Base-by-base conservation (phyloP, 768 basidiomycete genomes). In the Lactifluus piperatus region DNA sequence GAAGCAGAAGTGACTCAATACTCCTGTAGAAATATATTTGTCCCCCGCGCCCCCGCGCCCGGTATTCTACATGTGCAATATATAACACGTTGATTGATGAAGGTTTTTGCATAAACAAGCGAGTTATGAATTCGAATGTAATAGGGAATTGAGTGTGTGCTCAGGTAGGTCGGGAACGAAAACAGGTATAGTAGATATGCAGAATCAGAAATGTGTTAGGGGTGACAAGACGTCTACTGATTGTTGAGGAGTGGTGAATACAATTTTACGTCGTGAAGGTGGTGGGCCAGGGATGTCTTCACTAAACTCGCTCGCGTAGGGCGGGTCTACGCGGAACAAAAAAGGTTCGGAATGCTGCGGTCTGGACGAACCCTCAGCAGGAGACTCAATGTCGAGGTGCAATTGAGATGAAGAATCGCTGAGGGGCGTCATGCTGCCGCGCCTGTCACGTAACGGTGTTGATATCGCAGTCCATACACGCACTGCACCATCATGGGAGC, bases 401-500 rank as follows among this genome's bases (percentile, higher is more conserved):
- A 53, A 43, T 18, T 55, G 54, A n/a, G 61, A 62, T 24, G 57
- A 54, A 18, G 45, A 54, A 10, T 62, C 45, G 14, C 57, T 57
- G 24, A 44, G 48, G 22, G 62, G 64, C 16, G 64, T 63, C 34
- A 60, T n/a, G 24, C 60, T 59, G 22, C 62, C 62, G 10, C 57
- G 54, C 24, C 48, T 57, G 18, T 41, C 37, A 16, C 37, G 54
- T 16, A 14, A 7, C 24, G 32, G 54, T n/a, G 71, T 47, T 14
- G 37, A 26, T 27, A 36, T 47, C n/a, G 79, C 75, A 14, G 84
- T 85, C 84, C 89, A 91, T 48, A 91, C 80, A 29, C 84, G 77
- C 45, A 91, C 80, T 1, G 77, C 81, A 26, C 89, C 89, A 62
- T 91, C 87, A 65, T 88, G 85, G 58, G 81, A 82, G 37, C 88